A percentile compares a stretch with the other conserved stretches of the same genome.
Conservation (phyloP, 345 rosid species). For the Salix caprea region DNA sequence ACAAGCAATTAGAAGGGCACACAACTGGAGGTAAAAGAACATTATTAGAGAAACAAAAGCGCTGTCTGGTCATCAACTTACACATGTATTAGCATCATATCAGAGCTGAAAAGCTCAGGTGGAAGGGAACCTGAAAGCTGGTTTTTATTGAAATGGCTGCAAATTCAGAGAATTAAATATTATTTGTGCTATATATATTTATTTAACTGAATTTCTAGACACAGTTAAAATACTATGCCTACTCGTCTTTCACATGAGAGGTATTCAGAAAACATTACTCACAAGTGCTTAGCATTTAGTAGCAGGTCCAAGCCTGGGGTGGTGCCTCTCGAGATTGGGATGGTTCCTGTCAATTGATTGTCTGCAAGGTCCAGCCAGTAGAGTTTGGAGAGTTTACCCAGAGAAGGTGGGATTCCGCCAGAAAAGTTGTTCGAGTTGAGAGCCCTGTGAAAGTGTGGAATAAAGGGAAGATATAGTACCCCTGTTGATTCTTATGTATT, state of each 20-base stretch:
- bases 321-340: conserved; percentile 57
- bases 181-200: background rate
- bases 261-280: conserved; percentile 21
- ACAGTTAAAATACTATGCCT: background rate
- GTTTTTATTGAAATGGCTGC: conserved; percentile 94
- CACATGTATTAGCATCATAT: conserved; percentile 85
- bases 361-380: conserved; percentile 88
- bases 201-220: background rate
- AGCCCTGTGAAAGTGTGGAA: conserved; percentile 50
- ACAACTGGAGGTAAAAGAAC: background rate
- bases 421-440: conserved; percentile 89
- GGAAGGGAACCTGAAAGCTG: conserved; percentile 83
- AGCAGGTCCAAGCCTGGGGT: conserved; percentile 78
- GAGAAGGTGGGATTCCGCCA: conserved; percentile 66
- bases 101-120: conserved; percentile 52
- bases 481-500: background rate
- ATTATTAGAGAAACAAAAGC: background rate
- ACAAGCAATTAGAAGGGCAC: conserved; percentile 3
- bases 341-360: conserved; percentile 68
- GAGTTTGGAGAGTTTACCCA: conserved; percentile 76
- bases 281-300: conserved; percentile 82
- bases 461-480: background rate
- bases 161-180: conserved; percentile 16
- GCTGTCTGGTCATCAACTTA: conserved; percentile 34
- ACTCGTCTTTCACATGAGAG: background rate